Conservation (phyloP, 192 early-diverging fungal species). For the Rhizophagus prolifer region DNA sequence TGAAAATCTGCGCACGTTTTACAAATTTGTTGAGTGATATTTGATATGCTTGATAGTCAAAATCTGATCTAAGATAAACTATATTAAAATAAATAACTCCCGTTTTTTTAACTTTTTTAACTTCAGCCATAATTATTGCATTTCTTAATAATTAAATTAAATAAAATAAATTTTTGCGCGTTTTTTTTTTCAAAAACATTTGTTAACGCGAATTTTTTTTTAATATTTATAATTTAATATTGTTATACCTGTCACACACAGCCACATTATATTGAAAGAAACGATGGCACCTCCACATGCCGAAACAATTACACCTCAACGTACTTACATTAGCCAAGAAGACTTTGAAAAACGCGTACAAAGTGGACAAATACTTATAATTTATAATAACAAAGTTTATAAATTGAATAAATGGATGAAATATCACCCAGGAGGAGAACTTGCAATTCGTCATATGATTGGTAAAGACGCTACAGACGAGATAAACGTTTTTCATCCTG, state of each 20-base stretch:
- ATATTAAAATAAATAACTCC: too few species aligned
- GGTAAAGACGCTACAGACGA: slow-evolving; percentile 93
- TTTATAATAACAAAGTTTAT: slow-evolving; percentile 86
- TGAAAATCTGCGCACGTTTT: too few species aligned
- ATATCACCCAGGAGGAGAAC: slow-evolving; percentile 88
- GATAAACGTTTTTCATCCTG: slow-evolving; percentile 82
- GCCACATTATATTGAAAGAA: neutral
- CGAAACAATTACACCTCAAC: neutral
- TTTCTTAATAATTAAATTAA: neutral
- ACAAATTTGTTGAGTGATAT: too few species aligned
- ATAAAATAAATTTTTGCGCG: neutral
- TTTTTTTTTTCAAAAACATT: neutral
- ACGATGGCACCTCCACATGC: slow-evolving; percentile 27
- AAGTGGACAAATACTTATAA: slow-evolving; percentile 77
- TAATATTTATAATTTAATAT: too few species aligned
- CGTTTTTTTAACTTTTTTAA: too few species aligned
- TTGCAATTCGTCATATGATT: slow-evolving; percentile 84
- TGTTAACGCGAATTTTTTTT: neutral
- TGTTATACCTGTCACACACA: neutral
- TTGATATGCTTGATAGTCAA: too few species aligned
- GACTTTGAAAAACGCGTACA: slow-evolving; percentile 41
- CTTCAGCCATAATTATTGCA: neutral
- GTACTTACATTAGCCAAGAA: slow-evolving; percentile 35
- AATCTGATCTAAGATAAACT: too few species aligned
- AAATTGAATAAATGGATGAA: slow-evolving; percentile 78